Evolutionary conservation across 768 basidiomycete species (phyloP).

Genomic region (Tylopilus felleus): DNA sequence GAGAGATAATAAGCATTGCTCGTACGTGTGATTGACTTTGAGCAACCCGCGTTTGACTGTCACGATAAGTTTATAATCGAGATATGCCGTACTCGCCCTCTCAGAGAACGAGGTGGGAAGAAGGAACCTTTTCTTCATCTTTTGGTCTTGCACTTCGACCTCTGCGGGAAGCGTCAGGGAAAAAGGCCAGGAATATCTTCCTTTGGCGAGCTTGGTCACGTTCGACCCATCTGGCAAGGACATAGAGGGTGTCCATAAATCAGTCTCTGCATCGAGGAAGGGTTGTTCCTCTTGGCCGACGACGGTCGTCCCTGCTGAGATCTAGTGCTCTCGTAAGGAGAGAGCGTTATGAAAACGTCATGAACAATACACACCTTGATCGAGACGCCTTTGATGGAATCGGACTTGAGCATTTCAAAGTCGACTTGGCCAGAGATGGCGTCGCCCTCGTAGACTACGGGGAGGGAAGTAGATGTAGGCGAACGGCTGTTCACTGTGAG

Average conservation of each 20-base stretch:
- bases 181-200: constrained; percentile 49
- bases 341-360: background rate
- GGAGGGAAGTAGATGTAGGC: constrained; percentile 35
- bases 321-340: constrained; percentile 16
- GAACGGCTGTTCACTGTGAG: constrained; percentile 45
- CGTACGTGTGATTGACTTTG: constrained; percentile 49
- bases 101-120: constrained; percentile 56
- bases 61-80: constrained; percentile 53
- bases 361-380: constrained; percentile 38
- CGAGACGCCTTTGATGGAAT: constrained; percentile 46
- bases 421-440: constrained; percentile 48
- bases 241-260: constrained; percentile 39
- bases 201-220: constrained; percentile 38
- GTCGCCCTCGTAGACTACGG: constrained; percentile 48
- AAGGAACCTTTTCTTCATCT: constrained; percentile 34
- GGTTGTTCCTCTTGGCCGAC: constrained; percentile 53
- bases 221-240: constrained; percentile 24
- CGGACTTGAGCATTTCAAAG: constrained; percentile 47
- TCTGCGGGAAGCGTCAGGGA: constrained; percentile 44
- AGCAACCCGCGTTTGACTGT: constrained; percentile 48
- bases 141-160: constrained; percentile 38
- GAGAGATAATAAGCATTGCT: background rate
- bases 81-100: constrained; percentile 50
- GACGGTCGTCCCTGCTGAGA: constrained; percentile 46
- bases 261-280: constrained; percentile 43